phyloP scores from a whole-genome alignment of 176 grass and related monocot species.

The Eleusine coracana region DNA sequence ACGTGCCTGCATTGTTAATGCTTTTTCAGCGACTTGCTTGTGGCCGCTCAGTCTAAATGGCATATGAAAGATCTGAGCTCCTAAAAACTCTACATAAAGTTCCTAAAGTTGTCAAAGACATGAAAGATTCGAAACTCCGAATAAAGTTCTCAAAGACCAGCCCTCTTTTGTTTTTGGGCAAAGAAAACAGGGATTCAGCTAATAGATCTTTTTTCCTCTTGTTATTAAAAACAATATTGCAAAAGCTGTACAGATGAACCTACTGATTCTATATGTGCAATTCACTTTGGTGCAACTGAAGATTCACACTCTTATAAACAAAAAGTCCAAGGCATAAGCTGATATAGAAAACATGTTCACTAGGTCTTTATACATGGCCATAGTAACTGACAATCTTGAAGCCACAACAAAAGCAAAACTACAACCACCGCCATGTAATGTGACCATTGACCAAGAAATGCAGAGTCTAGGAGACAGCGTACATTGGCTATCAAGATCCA shows the following conservation, averaged over 20 bases:
- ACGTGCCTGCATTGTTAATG: background rate
- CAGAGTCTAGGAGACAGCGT: conserved; percentile 23
- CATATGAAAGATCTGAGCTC: conserved; percentile 19
- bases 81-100: background rate
- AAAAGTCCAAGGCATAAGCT: conserved; percentile 15
- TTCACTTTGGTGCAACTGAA: background rate
- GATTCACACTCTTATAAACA: background rate
- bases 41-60: conserved; percentile 13
- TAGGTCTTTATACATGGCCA: conserved; percentile 11
- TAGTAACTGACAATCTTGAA: conserved; percentile 33
- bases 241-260: background rate
- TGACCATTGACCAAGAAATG: conserved; percentile 45
- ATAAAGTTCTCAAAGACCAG: background rate
- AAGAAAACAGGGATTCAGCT: background rate
- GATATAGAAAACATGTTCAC: conserved; percentile 6
- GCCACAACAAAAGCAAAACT: conserved; percentile 45
- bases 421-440: conserved; percentile 35
- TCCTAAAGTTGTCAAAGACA: conserved; percentile 23
- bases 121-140: conserved; percentile 18
- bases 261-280: background rate
- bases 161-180: background rate
- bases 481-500: background rate
- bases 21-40: background rate
- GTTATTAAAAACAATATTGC: background rate
- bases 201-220: background rate